phyloP scores from a whole-genome alignment of 176 grass and related monocot genomes.

The Triticum timopheevii region DNA sequence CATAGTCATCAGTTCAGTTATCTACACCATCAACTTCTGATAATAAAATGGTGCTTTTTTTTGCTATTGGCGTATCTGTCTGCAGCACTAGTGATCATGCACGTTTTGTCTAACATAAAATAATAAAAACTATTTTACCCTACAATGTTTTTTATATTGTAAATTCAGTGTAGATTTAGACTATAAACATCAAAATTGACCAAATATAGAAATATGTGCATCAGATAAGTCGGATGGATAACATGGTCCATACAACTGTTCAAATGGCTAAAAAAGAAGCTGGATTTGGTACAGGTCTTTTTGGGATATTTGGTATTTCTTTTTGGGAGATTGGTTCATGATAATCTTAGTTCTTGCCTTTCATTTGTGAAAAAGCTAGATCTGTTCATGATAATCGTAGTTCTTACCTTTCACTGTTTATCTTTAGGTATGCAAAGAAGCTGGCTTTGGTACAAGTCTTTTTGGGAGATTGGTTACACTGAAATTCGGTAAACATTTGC shows the following conservation, averaged over 20 bases:
- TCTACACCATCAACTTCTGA: not conserved
- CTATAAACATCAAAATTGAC: not conserved
- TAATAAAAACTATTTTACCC: not conserved
- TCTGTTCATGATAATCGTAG: not conserved
- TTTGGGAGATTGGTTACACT: too few species aligned
- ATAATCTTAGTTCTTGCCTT: too few species aligned
- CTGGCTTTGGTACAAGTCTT: too few species aligned
- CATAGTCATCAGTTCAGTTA: not conserved
- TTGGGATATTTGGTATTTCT: slow-evolving; percentile 1
- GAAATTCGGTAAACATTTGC: too few species aligned
- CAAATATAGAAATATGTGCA: not conserved
- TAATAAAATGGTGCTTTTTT: not conserved
- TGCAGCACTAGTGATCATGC: not conserved
- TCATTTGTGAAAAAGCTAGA: not conserved
- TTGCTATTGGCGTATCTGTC: not conserved
- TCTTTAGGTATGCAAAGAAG: too few species aligned
- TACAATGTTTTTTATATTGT: not conserved
- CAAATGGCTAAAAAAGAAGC: slow-evolving; percentile 35
- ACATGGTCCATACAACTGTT: not conserved
- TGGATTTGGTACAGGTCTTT: slow-evolving; percentile 54
- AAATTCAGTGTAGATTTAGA: not conserved
- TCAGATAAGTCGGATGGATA: not conserved
- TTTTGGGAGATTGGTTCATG: slow-evolving; percentile 40
- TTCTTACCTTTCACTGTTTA: too few species aligned
- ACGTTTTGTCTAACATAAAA: not conserved